Evolutionary conservation across 2,329 filamentous ascomycete genomes (phyloP).

Genomic region (Paecilomyces sp.): DNA sequence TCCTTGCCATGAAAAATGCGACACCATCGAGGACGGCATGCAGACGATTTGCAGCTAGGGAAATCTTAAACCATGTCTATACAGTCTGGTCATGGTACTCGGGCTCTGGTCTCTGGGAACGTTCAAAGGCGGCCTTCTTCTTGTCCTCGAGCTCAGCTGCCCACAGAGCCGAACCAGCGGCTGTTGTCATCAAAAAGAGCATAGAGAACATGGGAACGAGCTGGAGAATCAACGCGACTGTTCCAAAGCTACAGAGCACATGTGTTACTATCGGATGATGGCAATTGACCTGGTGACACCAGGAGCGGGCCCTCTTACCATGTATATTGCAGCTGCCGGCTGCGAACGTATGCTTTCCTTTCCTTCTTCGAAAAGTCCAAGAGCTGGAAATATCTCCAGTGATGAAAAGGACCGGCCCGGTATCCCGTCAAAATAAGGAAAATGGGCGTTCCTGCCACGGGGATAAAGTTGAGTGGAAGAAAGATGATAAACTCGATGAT

Average conservation of each 20-base stretch:
- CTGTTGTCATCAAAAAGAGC: slow-evolving; percentile 84
- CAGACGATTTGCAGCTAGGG: background rate
- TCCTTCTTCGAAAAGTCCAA: slow-evolving; percentile 67
- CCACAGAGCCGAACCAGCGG: slow-evolving; percentile 81
- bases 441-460: slow-evolving; percentile 71
- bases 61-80: background rate
- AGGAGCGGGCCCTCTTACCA: slow-evolving; percentile 48
- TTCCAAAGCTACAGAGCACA: slow-evolving; percentile 59
- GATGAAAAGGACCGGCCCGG: slow-evolving; percentile 77
- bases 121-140: slow-evolving; percentile 21
- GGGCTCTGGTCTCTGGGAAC: slow-evolving; percentile 14
- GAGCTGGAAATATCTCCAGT: slow-evolving; percentile 85
- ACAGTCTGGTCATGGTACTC: slow-evolving; percentile 29
- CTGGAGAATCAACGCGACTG: slow-evolving; percentile 73
- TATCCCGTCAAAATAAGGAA: slow-evolving; percentile 87
- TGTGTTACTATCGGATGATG: background rate
- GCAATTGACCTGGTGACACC: background rate
- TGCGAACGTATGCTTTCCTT: slow-evolving; percentile 60
- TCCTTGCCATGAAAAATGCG: background rate
- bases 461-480: slow-evolving; percentile 80
- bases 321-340: slow-evolving; percentile 72
- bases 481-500: slow-evolving; percentile 76
- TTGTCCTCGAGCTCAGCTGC: slow-evolving; percentile 67
- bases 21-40: background rate
- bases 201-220: slow-evolving; percentile 88